Evolutionary conservation across 768 basidiomycete genomes (phyloP), one percentile per base, ranked within the genome.

Genomic region (Suillus fuscotomentosus): DNA sequence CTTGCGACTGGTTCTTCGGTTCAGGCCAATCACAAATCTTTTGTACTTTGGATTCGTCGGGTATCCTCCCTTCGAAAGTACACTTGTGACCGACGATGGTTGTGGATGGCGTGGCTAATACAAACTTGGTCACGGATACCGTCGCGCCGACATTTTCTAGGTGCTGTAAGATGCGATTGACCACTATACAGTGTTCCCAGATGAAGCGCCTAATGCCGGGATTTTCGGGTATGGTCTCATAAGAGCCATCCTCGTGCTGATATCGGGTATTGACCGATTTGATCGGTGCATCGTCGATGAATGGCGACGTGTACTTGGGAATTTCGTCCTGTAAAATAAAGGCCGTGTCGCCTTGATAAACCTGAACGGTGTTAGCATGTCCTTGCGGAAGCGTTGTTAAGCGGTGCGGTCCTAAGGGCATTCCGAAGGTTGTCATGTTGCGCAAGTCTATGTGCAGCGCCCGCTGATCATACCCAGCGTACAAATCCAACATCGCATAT

Each of bases 401-500:
- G 0, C 73, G 66, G 0, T 79, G 61, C 0, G 73, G 66, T 2
- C 80, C 78, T 3, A 79, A 69, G 0, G 77, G 80, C 0, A 75
- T 78, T 61, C 78, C 74, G 67, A 83, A 84, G 0, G 78, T 80
- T 0, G 81, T 83, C 11, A 79, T 66, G 39, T 83, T 78, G 11
- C 74, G 51, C 0, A 75, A 81, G 7, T 65, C 64, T 22, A 68
- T 66, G 17, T 71, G 66, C 0, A 81, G 63, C 0, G 65, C 54
- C 14, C 75, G 63, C 34, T 78, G 73, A 60, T 83, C 77, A 65
- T 77, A 81, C 34, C 78, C 78, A 0, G 77, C 73, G 62, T 71
- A 79, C 3, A 80, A 64, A 51, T 80, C 78, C 15, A 79, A 62
- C 43, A 75, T 75, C 1, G 68, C 75, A 47, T 75, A 73, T 17